Evolutionary conservation across 371 early-diverging fungal genomes (phyloP).

Genomic region (Lichtheimia ornata): DNA sequence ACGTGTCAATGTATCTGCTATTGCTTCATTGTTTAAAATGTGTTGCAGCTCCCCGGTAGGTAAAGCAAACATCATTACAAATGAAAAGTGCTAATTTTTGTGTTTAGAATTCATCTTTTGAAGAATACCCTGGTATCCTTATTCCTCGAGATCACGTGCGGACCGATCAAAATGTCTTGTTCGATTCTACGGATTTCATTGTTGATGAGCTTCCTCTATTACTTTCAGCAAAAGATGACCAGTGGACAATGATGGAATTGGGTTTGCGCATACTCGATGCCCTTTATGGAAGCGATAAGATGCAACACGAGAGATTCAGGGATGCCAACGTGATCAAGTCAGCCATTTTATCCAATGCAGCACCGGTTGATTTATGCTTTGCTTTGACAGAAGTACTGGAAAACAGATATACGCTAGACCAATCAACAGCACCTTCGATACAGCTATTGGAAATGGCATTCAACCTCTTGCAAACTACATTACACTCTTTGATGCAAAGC

Average conservation of each 20-base stretch:
- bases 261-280: conserved; percentile 2
- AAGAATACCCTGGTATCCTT: not conserved
- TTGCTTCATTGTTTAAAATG: not conserved
- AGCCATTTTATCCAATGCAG: not conserved
- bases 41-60: not conserved
- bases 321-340: no score
- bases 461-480: no score
- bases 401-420: no score
- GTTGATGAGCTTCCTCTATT: not conserved
- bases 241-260: not conserved
- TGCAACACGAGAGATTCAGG: no score
- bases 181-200: not conserved
- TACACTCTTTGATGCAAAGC: no score
- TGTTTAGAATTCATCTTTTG: not conserved
- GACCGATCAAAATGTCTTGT: not conserved
- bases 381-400: not conserved
- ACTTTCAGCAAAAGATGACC: no score
- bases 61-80: not conserved
- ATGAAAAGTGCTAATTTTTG: not conserved
- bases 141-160: not conserved
- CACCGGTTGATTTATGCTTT: not conserved
- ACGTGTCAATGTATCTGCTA: not conserved
- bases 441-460: no score
- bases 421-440: no score
- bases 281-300: conserved; percentile 1